Conservation (phyloP, 805 yeast species). For the Saccharomycopsis vini region DNA sequence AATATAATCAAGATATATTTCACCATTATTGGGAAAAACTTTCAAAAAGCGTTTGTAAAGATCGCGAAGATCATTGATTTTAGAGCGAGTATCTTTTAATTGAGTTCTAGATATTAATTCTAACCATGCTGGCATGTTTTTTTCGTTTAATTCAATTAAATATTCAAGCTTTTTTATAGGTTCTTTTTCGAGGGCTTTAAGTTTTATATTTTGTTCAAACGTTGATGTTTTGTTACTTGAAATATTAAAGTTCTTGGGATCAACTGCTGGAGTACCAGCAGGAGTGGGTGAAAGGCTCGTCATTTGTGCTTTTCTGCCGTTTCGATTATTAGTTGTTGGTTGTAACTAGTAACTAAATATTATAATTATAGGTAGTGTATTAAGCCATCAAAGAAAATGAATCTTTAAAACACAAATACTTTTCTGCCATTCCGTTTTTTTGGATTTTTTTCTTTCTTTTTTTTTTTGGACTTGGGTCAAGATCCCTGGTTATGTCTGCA, state of each 20-base stretch:
- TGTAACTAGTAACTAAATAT: too few species aligned
- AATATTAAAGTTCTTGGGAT: background rate
- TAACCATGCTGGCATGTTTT: slow-evolving; percentile 49
- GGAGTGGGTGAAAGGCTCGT: slow-evolving; percentile 7
- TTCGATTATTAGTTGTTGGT: too few species aligned
- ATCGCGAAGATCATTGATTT: slow-evolving; percentile 48
- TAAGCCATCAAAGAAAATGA: too few species aligned
- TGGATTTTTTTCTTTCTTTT: too few species aligned
- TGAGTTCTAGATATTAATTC: slow-evolving; percentile 41
- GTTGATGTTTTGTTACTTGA: slow-evolving; percentile 3
- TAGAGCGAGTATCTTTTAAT: slow-evolving; percentile 33
- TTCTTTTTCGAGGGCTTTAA: background rate
- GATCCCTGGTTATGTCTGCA: too few species aligned
- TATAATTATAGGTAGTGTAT: too few species aligned
- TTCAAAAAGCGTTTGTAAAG: slow-evolving; percentile 52
- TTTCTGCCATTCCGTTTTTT: too few species aligned
- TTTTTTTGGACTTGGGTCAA: too few species aligned
- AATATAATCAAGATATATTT: slow-evolving; percentile 69
- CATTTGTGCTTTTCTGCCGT: too few species aligned
- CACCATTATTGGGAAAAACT: slow-evolving; percentile 59
- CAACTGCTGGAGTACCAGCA: background rate
- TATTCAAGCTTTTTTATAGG: slow-evolving; percentile 53
- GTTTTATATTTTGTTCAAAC: background rate
- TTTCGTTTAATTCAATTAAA: slow-evolving; percentile 41
- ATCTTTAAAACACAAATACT: too few species aligned